phyloP scores from a whole-genome alignment of 2,329 filamentous ascomycete species.

The Monilinia fructigena region DNA sequence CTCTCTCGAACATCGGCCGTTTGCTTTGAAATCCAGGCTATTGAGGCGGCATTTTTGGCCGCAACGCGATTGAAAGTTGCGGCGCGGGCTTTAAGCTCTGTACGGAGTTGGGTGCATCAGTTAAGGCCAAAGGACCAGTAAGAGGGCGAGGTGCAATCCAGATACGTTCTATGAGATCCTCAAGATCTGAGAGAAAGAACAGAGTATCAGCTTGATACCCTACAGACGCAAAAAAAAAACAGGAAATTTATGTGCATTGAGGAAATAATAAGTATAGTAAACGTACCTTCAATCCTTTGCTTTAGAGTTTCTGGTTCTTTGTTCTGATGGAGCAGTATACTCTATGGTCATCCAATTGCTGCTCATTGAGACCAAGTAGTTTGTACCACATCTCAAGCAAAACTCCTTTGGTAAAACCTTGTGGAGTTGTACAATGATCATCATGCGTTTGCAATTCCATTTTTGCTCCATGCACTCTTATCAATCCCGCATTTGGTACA shows the following conservation, averaged over 20 bases:
- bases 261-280: not conserved
- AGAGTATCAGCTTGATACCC: slow-evolving; percentile 20
- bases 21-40: slow-evolving; percentile 4
- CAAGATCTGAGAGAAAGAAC: not conserved
- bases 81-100: slow-evolving; percentile 11
- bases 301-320: slow-evolving; percentile 12
- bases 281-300: slow-evolving; percentile 15
- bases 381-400: slow-evolving; percentile 23
- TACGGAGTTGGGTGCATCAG: not conserved
- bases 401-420: slow-evolving; percentile 12
- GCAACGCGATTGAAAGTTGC: slow-evolving; percentile 9
- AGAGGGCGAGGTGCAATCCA: slow-evolving; percentile 18
- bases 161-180: not conserved
- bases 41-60: slow-evolving; percentile 14
- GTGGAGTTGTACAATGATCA: slow-evolving; percentile 20
- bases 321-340: slow-evolving; percentile 13
- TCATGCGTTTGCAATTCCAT: not conserved
- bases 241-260: not conserved
- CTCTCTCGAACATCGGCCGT: not conserved
- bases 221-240: not conserved
- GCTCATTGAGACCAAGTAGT: not conserved
- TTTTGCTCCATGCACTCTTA: slow-evolving; percentile 12
- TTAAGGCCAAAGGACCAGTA: not conserved
- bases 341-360: slow-evolving; percentile 16
- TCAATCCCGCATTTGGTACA: slow-evolving; percentile 28